Evolutionary conservation across 2,329 filamentous ascomycete species (phyloP).

Genomic region (Exophiala alcalophila): DNA sequence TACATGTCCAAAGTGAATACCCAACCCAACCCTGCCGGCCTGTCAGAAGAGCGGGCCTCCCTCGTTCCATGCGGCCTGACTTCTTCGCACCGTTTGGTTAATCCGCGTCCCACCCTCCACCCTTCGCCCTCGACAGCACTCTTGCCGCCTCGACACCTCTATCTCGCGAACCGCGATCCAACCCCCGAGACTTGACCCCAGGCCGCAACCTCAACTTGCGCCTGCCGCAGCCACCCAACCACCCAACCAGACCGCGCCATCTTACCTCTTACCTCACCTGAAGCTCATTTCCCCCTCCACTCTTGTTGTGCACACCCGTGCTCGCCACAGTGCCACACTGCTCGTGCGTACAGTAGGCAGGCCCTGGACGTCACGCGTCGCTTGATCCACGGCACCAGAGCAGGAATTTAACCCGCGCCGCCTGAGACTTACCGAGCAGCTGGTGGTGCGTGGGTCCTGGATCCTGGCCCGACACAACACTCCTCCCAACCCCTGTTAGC

Average conservation of each 20-base stretch:
- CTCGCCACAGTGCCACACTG: no score
- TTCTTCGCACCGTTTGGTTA: conserved; percentile 8
- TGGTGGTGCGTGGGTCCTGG: conserved; percentile 13
- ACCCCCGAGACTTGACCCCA: conserved; percentile 12
- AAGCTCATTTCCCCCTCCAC: conserved; percentile 7
- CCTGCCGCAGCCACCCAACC: background rate
- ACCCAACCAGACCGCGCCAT: background rate
- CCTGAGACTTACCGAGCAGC: conserved; percentile 8
- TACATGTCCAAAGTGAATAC: no score
- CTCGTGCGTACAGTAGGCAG: background rate
- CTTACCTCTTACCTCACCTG: background rate
- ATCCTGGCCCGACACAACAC: conserved; percentile 15
- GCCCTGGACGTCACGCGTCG: conserved; percentile 8
- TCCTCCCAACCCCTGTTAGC: conserved; percentile 25
- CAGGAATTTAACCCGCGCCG: conserved; percentile 6
- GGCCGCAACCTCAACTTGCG: background rate
- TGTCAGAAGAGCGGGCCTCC: no score
- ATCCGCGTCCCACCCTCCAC: conserved; percentile 4
- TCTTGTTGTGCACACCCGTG: background rate
- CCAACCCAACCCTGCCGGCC: no score
- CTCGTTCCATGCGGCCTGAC: no score
- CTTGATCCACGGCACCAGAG: background rate
- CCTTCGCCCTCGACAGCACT: conserved; percentile 1
- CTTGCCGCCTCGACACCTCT: conserved; percentile 4
- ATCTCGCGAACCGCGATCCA: conserved; percentile 15